Base-by-base conservation (phyloP, 2,329 filamentous ascomycete species). In the Domatiomyces catenatus region DNA sequence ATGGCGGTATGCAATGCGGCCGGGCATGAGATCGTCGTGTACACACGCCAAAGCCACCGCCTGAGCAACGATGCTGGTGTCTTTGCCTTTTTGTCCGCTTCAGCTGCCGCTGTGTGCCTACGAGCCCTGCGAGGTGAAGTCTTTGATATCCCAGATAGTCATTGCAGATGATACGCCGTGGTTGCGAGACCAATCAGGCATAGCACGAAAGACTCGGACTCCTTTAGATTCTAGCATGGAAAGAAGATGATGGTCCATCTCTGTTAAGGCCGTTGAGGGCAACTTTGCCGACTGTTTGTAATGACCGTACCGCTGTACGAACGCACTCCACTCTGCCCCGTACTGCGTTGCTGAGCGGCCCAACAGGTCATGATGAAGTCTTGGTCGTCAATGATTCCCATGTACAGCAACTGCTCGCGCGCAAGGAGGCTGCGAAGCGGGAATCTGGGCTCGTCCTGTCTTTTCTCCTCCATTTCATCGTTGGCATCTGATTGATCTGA, bases 71-170 rank as follows among this genome's bases (percentile, higher is more conserved):
- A 50, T 50, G 48, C 54, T 54, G 50, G 55, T 55, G 52, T 47
- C 53, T 52, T 52, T 49, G 46, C 50, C 50, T 42, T 47, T 51
- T 49, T 44, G 48, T 49, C 48, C 46, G 46, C 49, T 53, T 51
- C 53, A 54, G 52, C 53, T 44, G 47, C 46, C 49, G 48, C 46
- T 45, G 48, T 19, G n/a, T 48, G 43, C 49, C 53, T 54, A 54
- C 18, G 20, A 44, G 47, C 47, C 47, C n/a, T 44, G 12, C 19
- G 19, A 24, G 6, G 22, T 17, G 32, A 43, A 43, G 18, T 39
- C 44, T 28, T 22, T 22, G 18, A 22, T 39, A 15, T 44, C 24
- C 36, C n/a, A 18, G 18, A 43, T 39, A 39, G 32, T 39, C 32
- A 15, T 39, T 39, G 32, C 32, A 39, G 32, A 39, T 39, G 2